Evolutionary conservation across 2,329 filamentous ascomycete species (phyloP), one percentile per base, ranked within the genome.

Genomic region (Monascus ruber): DNA sequence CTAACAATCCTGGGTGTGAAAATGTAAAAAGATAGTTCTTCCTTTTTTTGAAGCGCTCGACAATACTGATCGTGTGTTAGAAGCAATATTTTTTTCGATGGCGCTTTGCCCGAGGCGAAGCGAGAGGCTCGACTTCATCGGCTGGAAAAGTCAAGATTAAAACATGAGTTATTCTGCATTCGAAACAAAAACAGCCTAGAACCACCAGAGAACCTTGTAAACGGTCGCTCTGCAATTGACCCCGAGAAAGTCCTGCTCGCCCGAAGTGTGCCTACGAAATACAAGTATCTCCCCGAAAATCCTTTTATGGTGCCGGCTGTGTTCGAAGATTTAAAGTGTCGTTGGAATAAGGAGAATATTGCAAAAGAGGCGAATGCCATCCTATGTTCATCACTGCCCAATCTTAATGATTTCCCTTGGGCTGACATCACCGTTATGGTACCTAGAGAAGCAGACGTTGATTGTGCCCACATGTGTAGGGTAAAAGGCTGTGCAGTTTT

Each of bases 361-460:
- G 31, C 27, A 4, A 33, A 40, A n/a, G 41, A 49, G 9, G 39
- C 47, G 8, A 27, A 43, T 17, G 41, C 43, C 27, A 6, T 43
- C 34, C 36, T 39, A 11, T 35, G 56, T 46, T 4, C 51, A 45
- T 43, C 54, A 70, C 34, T 66, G 6, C 17, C 37, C 25, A 34
- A 39, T 4, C 26, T 44, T 24, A 35, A 33, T n/a, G 46, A 46
- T 4, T 56, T 53, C 39, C 51, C 51, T 10, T 66, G 62, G 61
- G 54, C 52, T 6, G 43, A 54, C 2, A 49, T 63, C 5, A 71
- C 69, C 0, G 63, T 69, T 24, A 69, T 91, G 8, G 81, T 94
- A 0, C 79, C 85, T 0, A 87, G 84, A 0, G 89, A 96, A 62
- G 89, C 89, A 1, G 89, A 96, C 55, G 63, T 71, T 24, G 91